Evolutionary conservation across 169 alveolate species (phyloP), one percentile per base, ranked within the genome.

Genomic region (Cryptosporidium muris): DNA sequence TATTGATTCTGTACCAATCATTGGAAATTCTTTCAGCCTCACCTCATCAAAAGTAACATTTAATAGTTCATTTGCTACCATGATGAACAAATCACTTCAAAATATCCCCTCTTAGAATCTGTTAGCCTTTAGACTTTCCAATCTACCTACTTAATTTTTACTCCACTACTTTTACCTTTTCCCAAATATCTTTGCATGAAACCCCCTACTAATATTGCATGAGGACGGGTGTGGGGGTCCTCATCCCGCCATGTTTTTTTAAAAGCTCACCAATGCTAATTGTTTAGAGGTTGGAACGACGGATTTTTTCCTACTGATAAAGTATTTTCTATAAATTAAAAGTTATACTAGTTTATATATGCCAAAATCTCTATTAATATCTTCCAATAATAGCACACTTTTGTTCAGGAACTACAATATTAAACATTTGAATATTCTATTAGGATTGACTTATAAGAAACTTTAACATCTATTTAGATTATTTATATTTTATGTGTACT

Each of bases 201-300:
- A 74, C 43, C 49, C 25, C 25, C 25, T 9, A 38, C 25, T 9
- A 38, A 74, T 52, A 68, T 58, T 74, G 85, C 85, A 74, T 74
- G 85, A 74, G 85, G 85, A 74, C 85, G 60, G 60, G 60, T 74
- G 85, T 74, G 85, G 85, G 85, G 85, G 34, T 40, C 36, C 43
- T 34, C 43, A 53, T 25, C 85, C 85, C 85, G 74, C 74, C 85
- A 25, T n/a, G 3, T 56, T 38, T 43, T 11, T 38, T 11, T 34
- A 56, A 56, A 56, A 56, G 42, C 47, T 56, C 64, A 56, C 40
- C 8, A 54, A 11, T 4, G 42, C 2, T 56, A 56, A 43, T n/a
- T 14, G 9, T 56, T 56, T 56, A 56, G 5, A 7, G 7, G 64
- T 0, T 56, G 2, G n/a, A 49, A 49, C 0, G 56, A 49, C 56